Evolutionary conservation across 2,329 filamentous ascomycete genomes (phyloP).

Genomic region (Hirsutella rhossiliensis): DNA sequence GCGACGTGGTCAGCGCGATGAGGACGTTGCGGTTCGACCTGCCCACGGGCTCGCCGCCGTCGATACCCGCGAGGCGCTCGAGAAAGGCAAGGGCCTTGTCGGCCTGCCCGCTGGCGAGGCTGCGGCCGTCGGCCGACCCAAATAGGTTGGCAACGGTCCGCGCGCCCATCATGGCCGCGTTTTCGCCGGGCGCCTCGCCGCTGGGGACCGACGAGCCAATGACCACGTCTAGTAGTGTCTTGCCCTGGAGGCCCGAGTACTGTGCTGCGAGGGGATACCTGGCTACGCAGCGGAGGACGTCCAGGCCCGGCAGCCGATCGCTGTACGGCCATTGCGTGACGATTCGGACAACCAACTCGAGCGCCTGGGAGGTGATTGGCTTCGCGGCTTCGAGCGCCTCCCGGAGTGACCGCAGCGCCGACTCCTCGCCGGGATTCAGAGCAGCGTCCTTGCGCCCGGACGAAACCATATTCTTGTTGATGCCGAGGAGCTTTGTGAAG

Average conservation of each 20-base stretch:
- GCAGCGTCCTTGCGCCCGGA: slow-evolving; percentile 62
- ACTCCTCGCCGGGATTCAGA: slow-evolving; percentile 60
- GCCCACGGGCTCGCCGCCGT: slow-evolving; percentile 35
- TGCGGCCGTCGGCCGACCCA: slow-evolving; percentile 57
- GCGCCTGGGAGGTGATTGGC: slow-evolving; percentile 34
- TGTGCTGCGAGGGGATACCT: slow-evolving; percentile 55
- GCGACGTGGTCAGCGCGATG: slow-evolving; percentile 69
- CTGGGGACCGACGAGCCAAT: slow-evolving; percentile 27
- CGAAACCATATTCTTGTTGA: slow-evolving; percentile 62
- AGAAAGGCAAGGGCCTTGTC: slow-evolving; percentile 52
- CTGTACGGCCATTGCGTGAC: slow-evolving; percentile 69
- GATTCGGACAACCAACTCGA: slow-evolving; percentile 59
- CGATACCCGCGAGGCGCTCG: slow-evolving; percentile 44
- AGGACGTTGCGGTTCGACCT: slow-evolving; percentile 63
- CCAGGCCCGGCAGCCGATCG: slow-evolving; percentile 72
- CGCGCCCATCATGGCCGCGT: slow-evolving; percentile 78
- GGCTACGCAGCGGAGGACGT: slow-evolving; percentile 75
- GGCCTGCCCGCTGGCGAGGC: slow-evolving; percentile 44
- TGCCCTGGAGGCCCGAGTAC: slow-evolving; percentile 37
- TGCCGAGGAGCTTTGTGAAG: slow-evolving; percentile 61
- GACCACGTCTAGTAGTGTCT: slow-evolving; percentile 47
- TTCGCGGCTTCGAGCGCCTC: slow-evolving; percentile 49
- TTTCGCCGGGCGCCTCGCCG: slow-evolving; percentile 52
- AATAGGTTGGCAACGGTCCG: slow-evolving; percentile 80
- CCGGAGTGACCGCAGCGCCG: slow-evolving; percentile 47